These are phyloP conservation scores for Quambalaria eucalypti DNA, from an alignment of 1,284 basidiomycete species.

Conservation along the genomic window DNA sequence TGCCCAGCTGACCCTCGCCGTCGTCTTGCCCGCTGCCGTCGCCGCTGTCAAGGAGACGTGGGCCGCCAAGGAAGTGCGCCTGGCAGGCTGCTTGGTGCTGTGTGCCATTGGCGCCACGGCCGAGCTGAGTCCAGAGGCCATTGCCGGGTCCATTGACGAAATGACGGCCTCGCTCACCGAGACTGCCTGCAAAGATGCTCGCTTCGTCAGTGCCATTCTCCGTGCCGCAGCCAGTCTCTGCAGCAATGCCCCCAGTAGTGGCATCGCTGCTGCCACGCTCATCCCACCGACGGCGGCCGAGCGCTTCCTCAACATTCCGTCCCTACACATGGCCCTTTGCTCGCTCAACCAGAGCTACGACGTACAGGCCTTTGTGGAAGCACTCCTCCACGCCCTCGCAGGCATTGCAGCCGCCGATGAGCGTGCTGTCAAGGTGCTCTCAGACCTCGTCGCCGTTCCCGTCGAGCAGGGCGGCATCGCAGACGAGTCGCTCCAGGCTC, in stretches of 20 bases:
- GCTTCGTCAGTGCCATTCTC: too few relatives aligned
- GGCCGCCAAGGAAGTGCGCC: constrained; percentile 23
- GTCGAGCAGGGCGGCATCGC: constrained; percentile 14
- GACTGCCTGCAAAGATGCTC: too few relatives aligned
- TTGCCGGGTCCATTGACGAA: constrained; percentile 27
- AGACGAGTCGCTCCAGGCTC: constrained; percentile 20
- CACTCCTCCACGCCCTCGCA: neutral
- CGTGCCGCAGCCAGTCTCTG: too few relatives aligned
- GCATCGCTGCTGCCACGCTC: too few relatives aligned
- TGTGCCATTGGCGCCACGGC: constrained; percentile 33
- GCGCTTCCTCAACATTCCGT: neutral
- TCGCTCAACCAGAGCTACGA: neutral
- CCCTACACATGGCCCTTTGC: neutral
- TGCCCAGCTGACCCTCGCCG: constrained; percentile 34
- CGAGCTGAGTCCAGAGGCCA: constrained; percentile 27
- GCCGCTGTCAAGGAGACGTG: constrained; percentile 13
- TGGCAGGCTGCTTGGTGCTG: constrained; percentile 34
- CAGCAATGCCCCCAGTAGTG: too few relatives aligned
- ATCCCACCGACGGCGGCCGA: neutral
- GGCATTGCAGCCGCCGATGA: constrained; percentile 8
- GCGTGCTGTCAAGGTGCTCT: constrained; percentile 28
- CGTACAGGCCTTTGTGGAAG: neutral
- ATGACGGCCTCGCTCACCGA: too few relatives aligned
- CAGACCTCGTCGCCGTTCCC: constrained; percentile 9
- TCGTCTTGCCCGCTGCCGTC: constrained; percentile 46